Conservation (phyloP, 1,284 basidiomycete genomes). For the Pholiota adiposa region DNA sequence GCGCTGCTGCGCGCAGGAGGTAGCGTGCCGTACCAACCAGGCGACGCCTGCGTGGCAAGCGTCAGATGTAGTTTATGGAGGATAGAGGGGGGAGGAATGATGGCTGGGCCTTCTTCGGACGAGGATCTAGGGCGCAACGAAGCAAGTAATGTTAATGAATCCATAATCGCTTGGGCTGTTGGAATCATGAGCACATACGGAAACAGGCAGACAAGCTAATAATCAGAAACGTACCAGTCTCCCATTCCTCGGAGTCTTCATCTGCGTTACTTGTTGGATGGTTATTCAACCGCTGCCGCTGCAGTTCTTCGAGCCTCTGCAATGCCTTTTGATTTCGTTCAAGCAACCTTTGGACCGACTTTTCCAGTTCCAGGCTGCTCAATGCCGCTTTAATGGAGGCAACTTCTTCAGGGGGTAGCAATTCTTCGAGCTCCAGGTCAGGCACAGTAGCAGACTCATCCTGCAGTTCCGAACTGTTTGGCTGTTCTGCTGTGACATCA, state of each 20-base stretch:
- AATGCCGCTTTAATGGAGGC: slow-evolving; percentile 59
- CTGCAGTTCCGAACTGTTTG: slow-evolving; percentile 13
- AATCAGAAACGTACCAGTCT: slow-evolving; percentile 59
- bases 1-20: slow-evolving; percentile 60
- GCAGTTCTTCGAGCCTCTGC: slow-evolving; percentile 63
- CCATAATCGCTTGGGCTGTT: slow-evolving; percentile 71
- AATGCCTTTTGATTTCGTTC: slow-evolving; percentile 67
- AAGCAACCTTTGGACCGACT: slow-evolving; percentile 67
- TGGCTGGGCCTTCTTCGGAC: slow-evolving; percentile 41
- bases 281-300: slow-evolving; percentile 53
- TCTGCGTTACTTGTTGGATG: slow-evolving; percentile 51
- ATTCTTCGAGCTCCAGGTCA: slow-evolving; percentile 48
- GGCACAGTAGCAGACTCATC: slow-evolving; percentile 17
- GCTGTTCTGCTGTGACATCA: slow-evolving; percentile 25
- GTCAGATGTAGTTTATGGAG: slow-evolving; percentile 72
- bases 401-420: slow-evolving; percentile 60
- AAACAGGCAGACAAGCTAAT: slow-evolving; percentile 18
- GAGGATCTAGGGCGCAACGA: slow-evolving; percentile 71
- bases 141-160: slow-evolving; percentile 68
- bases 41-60: slow-evolving; percentile 58
- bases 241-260: slow-evolving; percentile 78
- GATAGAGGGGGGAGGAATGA: slow-evolving; percentile 62
- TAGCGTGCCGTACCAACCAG: slow-evolving; percentile 77
- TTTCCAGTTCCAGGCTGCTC: slow-evolving; percentile 64
- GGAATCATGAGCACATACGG: slow-evolving; percentile 14